Conservation (phyloP, 768 basidiomycete species). For the Leccinum broughii region DNA sequence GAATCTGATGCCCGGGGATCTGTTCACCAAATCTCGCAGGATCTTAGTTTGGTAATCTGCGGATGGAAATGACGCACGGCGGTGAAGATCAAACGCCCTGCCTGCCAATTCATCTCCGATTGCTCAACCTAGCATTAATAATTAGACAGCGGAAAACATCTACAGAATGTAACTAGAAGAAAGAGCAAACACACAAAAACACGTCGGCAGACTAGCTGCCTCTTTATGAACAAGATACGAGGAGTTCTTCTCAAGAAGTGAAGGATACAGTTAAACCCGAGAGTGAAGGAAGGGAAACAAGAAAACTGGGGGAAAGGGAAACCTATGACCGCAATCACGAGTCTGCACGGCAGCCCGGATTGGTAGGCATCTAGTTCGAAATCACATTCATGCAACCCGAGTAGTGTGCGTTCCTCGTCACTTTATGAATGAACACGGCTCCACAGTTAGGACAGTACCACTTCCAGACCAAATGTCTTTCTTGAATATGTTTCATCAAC, state of each 20-base stretch:
- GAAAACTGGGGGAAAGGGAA: background rate
- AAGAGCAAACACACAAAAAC: conserved; percentile 1
- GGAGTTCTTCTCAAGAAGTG: background rate
- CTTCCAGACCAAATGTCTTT: conserved; percentile 27
- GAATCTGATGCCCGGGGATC: conserved; percentile 7
- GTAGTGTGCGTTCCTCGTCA: conserved; percentile 22
- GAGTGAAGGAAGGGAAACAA: background rate
- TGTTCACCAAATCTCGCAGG: background rate
- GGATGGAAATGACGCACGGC: background rate
- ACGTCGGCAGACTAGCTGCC: conserved; percentile 12
- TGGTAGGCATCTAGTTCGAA: background rate
- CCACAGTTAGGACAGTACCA: conserved; percentile 29
- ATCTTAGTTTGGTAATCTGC: conserved; percentile 5
- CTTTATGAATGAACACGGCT: conserved; percentile 12
- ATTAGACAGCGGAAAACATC: background rate
- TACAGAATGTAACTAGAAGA: background rate
- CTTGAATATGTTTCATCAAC: conserved; percentile 28
- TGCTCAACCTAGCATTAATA: background rate
- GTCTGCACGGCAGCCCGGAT: background rate
- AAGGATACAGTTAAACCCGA: background rate
- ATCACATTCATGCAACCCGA: conserved; percentile 8
- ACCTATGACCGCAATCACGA: background rate
- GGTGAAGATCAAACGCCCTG: background rate
- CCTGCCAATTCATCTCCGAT: conserved; percentile 7
- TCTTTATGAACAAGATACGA: conserved; percentile 1